These are phyloP conservation scores for Dichomitus squalens DNA, from an alignment of 1,284 basidiomycete genomes.

Conservation along the genomic window DNA sequence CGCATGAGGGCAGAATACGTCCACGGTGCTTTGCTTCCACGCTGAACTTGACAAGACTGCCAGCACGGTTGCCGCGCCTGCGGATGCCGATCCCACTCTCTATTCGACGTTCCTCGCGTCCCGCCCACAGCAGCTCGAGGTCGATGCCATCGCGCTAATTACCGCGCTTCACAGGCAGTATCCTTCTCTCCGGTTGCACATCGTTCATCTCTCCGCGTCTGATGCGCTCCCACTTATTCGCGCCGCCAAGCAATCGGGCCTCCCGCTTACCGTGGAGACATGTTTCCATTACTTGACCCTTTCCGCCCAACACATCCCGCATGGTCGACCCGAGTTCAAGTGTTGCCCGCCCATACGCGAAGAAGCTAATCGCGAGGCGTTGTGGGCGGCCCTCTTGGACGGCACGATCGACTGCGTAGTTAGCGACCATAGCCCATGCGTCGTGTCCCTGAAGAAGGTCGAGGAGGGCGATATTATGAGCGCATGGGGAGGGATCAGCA, in stretches of 20 bases:
- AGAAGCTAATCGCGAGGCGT: conserved; percentile 63
- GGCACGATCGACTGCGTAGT: conserved; percentile 90
- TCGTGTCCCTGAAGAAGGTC: conserved; percentile 79
- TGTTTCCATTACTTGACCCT: conserved; percentile 93
- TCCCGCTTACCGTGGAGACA: conserved; percentile 86
- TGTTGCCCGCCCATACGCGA: conserved; percentile 94
- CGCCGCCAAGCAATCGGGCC: conserved; percentile 61
- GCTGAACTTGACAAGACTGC: conserved; percentile 72
- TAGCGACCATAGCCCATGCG: conserved; percentile 92
- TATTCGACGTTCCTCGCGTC: conserved; percentile 87
- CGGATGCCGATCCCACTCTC: conserved; percentile 45
- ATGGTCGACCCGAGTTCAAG: conserved; percentile 82
- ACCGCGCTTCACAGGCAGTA: conserved; percentile 60
- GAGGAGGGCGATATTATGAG: conserved; percentile 80
- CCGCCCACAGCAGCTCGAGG: conserved; percentile 78
- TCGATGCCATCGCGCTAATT: conserved; percentile 78
- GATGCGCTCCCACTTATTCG: conserved; percentile 77
- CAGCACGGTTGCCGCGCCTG: neutral
- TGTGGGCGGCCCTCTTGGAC: conserved; percentile 82
- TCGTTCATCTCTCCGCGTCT: conserved; percentile 90
- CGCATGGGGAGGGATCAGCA: conserved; percentile 93
- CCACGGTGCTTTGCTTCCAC: conserved; percentile 83
- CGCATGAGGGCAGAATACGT: conserved; percentile 48
- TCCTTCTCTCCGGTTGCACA: conserved; percentile 81
- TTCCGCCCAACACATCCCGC: conserved; percentile 63